Percentiles rank a stretch among this genome's conserved stretches.
Conservation (phyloP, 768 basidiomycete genomes). For the Mycena galericulata region DNA sequence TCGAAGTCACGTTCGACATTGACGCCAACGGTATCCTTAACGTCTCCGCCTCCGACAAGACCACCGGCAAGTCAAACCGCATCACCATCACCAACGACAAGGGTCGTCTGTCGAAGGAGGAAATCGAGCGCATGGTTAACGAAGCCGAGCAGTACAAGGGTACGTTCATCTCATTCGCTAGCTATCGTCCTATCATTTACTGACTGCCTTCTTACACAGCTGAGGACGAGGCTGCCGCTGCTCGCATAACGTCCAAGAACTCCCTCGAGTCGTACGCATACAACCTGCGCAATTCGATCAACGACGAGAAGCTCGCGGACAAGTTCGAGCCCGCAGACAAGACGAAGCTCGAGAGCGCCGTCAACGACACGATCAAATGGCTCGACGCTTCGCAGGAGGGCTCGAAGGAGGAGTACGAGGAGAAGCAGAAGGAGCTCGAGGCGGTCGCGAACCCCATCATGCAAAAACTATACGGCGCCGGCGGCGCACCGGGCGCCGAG, state of each 20-base stretch:
- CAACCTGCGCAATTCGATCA: constrained; percentile 92
- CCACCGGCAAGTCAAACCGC: constrained; percentile 94
- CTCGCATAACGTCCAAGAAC: constrained; percentile 91
- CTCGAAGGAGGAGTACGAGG: constrained; percentile 94
- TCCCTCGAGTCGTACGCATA: constrained; percentile 94
- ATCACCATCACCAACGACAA: constrained; percentile 98
- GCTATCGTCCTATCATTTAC: constrained; percentile 18
- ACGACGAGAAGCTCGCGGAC: constrained; percentile 85
- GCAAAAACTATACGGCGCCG: constrained; percentile 82
- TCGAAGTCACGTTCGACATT: constrained; percentile 98
- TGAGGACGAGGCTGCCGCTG: constrained; percentile 88
- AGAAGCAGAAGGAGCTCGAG: constrained; percentile 94
- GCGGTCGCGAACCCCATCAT: constrained; percentile 78
- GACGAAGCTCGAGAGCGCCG: constrained; percentile 81
- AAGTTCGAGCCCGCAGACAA: constrained; percentile 93
- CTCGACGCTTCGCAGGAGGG: constrained; percentile 90
- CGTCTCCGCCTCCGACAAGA: constrained; percentile 96
- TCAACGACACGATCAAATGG: constrained; percentile 88
- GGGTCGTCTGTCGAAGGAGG: constrained; percentile 96
- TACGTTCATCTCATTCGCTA: constrained; percentile 45
- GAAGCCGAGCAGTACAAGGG: constrained; percentile 96
- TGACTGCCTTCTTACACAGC: constrained; percentile 52
- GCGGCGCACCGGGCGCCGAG: constrained; percentile 48
- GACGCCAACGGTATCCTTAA: constrained; percentile 97
- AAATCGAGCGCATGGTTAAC: constrained; percentile 96